A percentile compares a stretch with the other conserved stretches of the same genome.
These are phyloP conservation scores for Diaporthe sp. DNA, from an alignment of 2,329 filamentous ascomycete species.

Conservation along the genomic window DNA sequence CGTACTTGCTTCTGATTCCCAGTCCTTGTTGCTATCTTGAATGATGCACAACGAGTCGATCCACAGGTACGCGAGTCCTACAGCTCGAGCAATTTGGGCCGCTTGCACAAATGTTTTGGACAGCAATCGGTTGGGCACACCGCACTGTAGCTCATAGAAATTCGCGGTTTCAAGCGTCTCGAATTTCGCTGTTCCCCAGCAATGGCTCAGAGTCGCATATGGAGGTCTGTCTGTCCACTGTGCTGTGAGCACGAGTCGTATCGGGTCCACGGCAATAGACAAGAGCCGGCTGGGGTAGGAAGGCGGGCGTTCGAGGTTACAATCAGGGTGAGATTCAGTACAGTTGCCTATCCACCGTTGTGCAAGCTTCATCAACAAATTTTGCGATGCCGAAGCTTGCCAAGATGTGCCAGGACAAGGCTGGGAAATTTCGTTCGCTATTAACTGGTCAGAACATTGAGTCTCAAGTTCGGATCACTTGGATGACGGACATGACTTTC, in stretches of 20 bases:
- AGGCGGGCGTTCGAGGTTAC: neutral
- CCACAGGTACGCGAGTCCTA: neutral
- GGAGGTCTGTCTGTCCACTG: neutral
- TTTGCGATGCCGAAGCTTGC: too few relatives aligned
- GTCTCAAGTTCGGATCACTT: too few relatives aligned
- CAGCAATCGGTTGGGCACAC: neutral
- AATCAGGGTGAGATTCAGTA: neutral
- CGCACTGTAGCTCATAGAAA: accelerated
- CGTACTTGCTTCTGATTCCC: neutral
- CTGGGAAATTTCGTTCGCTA: too few relatives aligned
- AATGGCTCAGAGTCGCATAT: neutral
- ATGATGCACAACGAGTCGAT: neutral
- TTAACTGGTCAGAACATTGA: too few relatives aligned
- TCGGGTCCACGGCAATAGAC: neutral
- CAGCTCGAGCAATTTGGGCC: neutral
- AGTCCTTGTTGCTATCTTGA: neutral
- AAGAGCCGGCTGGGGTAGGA: neutral
- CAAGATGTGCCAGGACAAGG: too few relatives aligned
- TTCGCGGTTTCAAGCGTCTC: neutral
- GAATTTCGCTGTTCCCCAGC: neutral
- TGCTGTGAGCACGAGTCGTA: neutral
- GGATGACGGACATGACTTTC: too few relatives aligned
- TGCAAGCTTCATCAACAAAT: neutral
- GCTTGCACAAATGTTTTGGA: neutral
- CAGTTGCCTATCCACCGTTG: neutral